Conservation (phyloP, 768 basidiomycete genomes). For the Coprinellus micaceus region DNA sequence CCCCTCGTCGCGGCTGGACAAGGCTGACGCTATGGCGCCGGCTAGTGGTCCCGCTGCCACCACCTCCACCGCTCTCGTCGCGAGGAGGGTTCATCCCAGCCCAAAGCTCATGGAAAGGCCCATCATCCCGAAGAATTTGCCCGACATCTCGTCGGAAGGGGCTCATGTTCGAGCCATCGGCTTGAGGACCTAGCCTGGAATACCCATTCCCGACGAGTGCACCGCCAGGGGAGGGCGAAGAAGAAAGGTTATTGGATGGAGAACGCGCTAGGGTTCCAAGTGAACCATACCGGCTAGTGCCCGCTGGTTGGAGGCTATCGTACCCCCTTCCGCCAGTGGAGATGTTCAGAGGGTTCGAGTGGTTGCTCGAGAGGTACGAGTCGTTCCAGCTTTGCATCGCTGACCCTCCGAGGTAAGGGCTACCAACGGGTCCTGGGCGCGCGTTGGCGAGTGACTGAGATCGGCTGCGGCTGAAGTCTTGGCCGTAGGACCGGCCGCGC, state of each 20-base stretch:
- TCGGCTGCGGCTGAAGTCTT: conserved; percentile 67
- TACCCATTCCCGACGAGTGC: conserved; percentile 43
- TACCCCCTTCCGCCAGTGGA: conserved; percentile 40
- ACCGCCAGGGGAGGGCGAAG: conserved; percentile 44
- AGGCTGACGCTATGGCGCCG: conserved; percentile 80
- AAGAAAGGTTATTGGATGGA: conserved; percentile 46
- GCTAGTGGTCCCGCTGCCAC: conserved; percentile 77
- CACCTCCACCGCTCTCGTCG: conserved; percentile 55
- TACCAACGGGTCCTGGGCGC: conserved; percentile 52
- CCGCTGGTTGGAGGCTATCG: conserved; percentile 62
- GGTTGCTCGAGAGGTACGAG: conserved; percentile 37
- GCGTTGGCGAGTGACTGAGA: conserved; percentile 72
- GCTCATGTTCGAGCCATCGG: conserved; percentile 72
- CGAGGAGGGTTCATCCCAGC: conserved; percentile 61
- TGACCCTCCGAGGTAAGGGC: conserved; percentile 40
- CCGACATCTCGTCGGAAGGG: conserved; percentile 84
- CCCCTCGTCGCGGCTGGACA: conserved; percentile 68
- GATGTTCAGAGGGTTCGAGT: conserved; percentile 53
- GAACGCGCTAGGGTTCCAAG: conserved; percentile 56
- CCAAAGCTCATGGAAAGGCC: conserved; percentile 73
- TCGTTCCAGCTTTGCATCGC: conserved; percentile 62
- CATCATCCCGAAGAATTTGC: conserved; percentile 73
- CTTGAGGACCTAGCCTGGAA: conserved; percentile 38
- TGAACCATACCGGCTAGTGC: conserved; percentile 59
- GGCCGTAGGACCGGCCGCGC: conserved; percentile 57